Conservation (phyloP, 805 yeast genomes). For the Priceomyces castillae region DNA sequence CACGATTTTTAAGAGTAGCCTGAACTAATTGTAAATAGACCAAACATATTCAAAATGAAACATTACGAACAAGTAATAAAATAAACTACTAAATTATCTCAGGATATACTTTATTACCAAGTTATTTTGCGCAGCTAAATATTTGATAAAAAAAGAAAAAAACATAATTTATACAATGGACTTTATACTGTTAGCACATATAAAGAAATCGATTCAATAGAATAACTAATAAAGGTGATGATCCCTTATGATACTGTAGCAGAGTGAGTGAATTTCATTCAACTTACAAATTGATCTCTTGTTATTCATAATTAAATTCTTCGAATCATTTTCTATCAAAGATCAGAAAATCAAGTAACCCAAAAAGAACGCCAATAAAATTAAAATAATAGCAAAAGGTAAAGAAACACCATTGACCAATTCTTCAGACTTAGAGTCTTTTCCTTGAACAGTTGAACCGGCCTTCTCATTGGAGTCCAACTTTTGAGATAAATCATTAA, state of each 20-base stretch:
- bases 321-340: neutral
- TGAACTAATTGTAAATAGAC: too few species aligned
- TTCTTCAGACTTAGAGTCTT: slow-evolving; percentile 19
- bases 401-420: slow-evolving; percentile 51
- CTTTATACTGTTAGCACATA: slow-evolving; percentile 1
- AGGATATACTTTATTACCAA: neutral
- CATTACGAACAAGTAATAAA: too few species aligned
- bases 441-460: slow-evolving; percentile 14
- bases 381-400: slow-evolving; percentile 49
- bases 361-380: slow-evolving; percentile 51
- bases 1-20: neutral
- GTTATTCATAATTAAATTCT: slow-evolving; percentile 1
- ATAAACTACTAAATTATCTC: neutral
- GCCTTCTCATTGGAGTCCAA: slow-evolving; percentile 40
- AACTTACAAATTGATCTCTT: neutral
- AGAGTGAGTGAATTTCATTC: neutral
- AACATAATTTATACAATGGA: slow-evolving; percentile 1
- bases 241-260: neutral
- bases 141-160: neutral
- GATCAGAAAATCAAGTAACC: slow-evolving; percentile 69
- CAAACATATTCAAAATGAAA: too few species aligned
- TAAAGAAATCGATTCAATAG: neutral
- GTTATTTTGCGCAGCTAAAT: neutral
- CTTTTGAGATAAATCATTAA: slow-evolving; percentile 43
- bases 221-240: neutral